These are phyloP conservation scores for Tetrahymena thermophila DNA, from an alignment of 73 alveolate genomes.

Conservation along the genomic window DNA sequence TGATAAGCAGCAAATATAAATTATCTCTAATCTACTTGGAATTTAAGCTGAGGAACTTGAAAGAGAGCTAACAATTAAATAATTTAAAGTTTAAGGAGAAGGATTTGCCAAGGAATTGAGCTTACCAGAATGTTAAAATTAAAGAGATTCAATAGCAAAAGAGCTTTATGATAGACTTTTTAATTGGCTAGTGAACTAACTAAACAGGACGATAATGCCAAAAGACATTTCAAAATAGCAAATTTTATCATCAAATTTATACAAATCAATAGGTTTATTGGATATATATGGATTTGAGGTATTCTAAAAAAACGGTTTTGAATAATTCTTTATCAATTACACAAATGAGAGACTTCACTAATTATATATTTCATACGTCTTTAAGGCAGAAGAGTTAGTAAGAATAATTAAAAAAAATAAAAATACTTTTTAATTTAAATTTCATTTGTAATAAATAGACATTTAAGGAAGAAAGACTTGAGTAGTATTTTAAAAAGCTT, in stretches of 20 bases:
- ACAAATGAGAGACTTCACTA: slow-evolving; percentile 95
- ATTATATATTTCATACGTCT: slow-evolving; percentile 84
- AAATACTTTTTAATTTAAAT: too few relatives aligned
- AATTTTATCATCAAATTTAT: neutral
- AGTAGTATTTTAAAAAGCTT: slow-evolving; percentile 17
- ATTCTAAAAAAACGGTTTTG: slow-evolving; percentile 89
- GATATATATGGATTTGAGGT: slow-evolving; percentile 99
- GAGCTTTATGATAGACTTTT: slow-evolving; percentile 86
- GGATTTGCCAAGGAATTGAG: neutral
- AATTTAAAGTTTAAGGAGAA: neutral
- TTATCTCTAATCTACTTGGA: neutral
- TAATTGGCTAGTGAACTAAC: slow-evolving; percentile 72
- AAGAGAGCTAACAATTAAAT: neutral
- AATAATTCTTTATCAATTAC: slow-evolving; percentile 89
- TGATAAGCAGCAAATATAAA: neutral
- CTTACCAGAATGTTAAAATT: slow-evolving; percentile 14
- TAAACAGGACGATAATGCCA: slow-evolving; percentile 26
- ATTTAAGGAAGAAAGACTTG: slow-evolving; percentile 48
- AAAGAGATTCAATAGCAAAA: slow-evolving; percentile 90
- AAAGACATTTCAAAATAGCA: slow-evolving; percentile 4
- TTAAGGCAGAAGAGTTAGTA: slow-evolving; percentile 73
- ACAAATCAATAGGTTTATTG: slow-evolving; percentile 84
- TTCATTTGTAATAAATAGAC: slow-evolving; percentile 8
- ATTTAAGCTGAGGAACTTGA: neutral
- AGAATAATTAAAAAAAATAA: too few relatives aligned